A percentile compares a stretch with the other conserved stretches of the same genome.
Conservation (phyloP, 1,139 yeast species). For the Sugiyamaella japonica region DNA sequence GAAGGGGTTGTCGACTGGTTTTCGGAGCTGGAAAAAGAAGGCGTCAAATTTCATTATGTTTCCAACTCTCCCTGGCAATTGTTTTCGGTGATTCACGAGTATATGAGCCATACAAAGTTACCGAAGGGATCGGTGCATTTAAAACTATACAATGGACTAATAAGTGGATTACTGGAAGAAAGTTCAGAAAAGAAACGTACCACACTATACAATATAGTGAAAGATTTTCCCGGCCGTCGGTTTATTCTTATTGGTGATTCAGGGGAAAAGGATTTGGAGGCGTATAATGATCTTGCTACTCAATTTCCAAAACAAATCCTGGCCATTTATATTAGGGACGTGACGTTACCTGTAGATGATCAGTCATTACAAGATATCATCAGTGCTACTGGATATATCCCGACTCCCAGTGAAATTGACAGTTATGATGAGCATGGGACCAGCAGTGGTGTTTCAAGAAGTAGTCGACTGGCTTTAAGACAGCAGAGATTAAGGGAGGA, state of each 20-base stretch:
- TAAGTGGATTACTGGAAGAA: slow-evolving; percentile 82
- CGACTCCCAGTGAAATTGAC: slow-evolving; percentile 28
- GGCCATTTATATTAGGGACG: slow-evolving; percentile 81
- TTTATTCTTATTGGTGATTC: slow-evolving; percentile 91
- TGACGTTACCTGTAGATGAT: slow-evolving; percentile 48
- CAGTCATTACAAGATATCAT: slow-evolving; percentile 22
- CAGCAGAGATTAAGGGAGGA: slow-evolving; percentile 3
- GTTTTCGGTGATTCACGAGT: slow-evolving; percentile 62
- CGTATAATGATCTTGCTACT: slow-evolving; percentile 72
- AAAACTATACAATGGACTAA: slow-evolving; percentile 79
- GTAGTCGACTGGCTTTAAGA: background rate
- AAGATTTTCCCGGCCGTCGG: slow-evolving; percentile 73
- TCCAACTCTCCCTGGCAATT: slow-evolving; percentile 96
- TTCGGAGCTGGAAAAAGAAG: slow-evolving; percentile 41
- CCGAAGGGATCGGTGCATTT: slow-evolving; percentile 82
- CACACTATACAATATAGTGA: slow-evolving; percentile 61
- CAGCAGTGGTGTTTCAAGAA: background rate
- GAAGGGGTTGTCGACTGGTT: slow-evolving; percentile 78
- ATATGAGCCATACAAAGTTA: slow-evolving; percentile 53
- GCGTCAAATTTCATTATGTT: slow-evolving; percentile 78
- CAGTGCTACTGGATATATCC: slow-evolving; percentile 24
- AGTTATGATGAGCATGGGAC: slow-evolving; percentile 14
- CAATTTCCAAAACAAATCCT: slow-evolving; percentile 60
- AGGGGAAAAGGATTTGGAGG: slow-evolving; percentile 93
- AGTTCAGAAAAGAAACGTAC: slow-evolving; percentile 75